Percentiles rank a stretch among this genome's conserved stretches.
These are phyloP conservation scores for Chloropicon primus DNA, from an alignment of 139 green algal genomes.

Conservation along the genomic window DNA sequence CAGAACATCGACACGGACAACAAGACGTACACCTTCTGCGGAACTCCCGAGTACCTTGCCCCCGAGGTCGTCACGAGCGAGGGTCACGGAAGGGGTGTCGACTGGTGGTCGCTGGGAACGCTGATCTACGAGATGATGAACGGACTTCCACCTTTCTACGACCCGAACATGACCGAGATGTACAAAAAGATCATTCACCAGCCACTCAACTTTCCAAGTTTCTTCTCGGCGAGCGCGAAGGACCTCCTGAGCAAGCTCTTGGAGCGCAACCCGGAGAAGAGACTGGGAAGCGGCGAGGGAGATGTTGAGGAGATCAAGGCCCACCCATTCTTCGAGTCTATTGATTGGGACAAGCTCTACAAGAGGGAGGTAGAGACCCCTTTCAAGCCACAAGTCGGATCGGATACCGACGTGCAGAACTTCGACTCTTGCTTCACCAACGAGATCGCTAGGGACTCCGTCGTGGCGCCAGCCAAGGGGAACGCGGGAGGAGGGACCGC, in stretches of 20 bases:
- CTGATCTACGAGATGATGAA: constrained; percentile 78
- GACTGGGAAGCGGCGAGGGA: constrained; percentile 9
- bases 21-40: constrained; percentile 77
- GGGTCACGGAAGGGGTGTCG: constrained; percentile 62
- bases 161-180: constrained; percentile 23
- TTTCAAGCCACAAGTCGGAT: neutral
- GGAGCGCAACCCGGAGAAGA: constrained; percentile 17
- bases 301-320: constrained; percentile 28
- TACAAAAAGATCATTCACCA: constrained; percentile 23
- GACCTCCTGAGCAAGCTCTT: constrained; percentile 15
- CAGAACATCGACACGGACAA: neutral
- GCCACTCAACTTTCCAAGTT: constrained; percentile 11
- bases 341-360: neutral
- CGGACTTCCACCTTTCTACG: constrained; percentile 22
- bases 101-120: constrained; percentile 89
- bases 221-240: constrained; percentile 9
- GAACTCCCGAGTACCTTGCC: constrained; percentile 91
- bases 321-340: constrained; percentile 21
- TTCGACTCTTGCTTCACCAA: neutral
- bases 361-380: neutral
- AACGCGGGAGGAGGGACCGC: neutral
- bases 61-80: constrained; percentile 71
- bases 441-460: neutral
- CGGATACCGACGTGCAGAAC: neutral
- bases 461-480: neutral